phyloP scores from a whole-genome alignment of 129 eudicot genomes.

The Erigeron canadensis region DNA sequence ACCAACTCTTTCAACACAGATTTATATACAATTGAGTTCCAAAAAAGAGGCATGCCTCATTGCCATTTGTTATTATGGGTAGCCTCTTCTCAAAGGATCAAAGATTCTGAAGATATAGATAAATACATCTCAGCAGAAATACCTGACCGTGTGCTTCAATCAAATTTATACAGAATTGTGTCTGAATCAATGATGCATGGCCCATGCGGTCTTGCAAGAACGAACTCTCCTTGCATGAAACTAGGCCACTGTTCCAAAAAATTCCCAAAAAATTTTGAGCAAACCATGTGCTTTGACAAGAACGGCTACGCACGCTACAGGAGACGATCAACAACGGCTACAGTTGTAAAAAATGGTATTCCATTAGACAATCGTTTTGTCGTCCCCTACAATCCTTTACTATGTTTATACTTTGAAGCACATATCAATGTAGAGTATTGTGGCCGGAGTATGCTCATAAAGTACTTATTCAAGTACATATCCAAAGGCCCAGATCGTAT shows the following conservation, averaged over 20 bases:
- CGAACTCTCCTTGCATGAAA: not conserved
- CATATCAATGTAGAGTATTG: not conserved
- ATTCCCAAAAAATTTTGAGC: not conserved
- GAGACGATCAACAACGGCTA: not conserved
- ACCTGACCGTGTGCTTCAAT: not conserved
- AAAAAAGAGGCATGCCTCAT: not conserved
- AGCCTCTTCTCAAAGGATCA: not conserved
- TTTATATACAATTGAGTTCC: not conserved
- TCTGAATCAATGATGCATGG: not conserved
- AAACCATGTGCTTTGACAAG: not conserved
- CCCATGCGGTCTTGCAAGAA: not conserved
- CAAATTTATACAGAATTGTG: not conserved
- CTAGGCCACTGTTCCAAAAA: not conserved
- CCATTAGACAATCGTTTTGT: not conserved
- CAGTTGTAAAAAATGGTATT: not conserved
- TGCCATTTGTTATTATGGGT: not conserved
- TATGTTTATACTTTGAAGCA: not conserved
- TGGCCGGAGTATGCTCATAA: constrained; percentile 3
- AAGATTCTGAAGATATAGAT: not conserved
- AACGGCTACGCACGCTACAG: not conserved
- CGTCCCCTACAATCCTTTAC: not conserved
- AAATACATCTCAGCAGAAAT: not conserved
- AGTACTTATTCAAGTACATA: constrained; percentile 7
- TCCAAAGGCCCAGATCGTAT: not conserved
- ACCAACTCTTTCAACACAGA: not conserved